Evolutionary conservation across 805 yeast species (phyloP), one percentile per base, ranked within the genome.

Genomic region (Ogataea thermomethanolica): DNA sequence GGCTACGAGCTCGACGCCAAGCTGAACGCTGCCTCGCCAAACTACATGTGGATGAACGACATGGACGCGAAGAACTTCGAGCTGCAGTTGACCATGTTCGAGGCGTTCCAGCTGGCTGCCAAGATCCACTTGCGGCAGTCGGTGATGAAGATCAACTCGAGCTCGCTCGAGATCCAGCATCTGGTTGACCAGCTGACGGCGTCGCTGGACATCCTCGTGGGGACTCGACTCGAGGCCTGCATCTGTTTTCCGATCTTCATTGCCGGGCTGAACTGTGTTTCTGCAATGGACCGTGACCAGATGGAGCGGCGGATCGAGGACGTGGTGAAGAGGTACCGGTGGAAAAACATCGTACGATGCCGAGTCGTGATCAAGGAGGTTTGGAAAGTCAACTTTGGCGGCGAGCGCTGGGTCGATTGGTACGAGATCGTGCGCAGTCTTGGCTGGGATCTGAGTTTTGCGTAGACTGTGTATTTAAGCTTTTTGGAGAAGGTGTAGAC

Each of bases 361-460:
- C 67, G 66, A 49, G 51, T 58, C 22, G 64, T 74, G 25, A 68
- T 73, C 55, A 73, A 67, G 39, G 62, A 62, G 43, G 70, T 74
- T n/a, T 75, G 80, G 81, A 58, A 57, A 39, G 44, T 51, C 28
- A 71, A 76, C 45, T 64, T 65, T 8, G 54, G 65, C 7, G 91
- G 93, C 0, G 71, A 75, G 20, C 67, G 64, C 39, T 79, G 75
- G 46, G 76, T 84, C 27, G 90, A 85, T 57, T 85, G 95, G 93
- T 76, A 77, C 54, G 74, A 69, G 25, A 71, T 83, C 32, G 78
- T 85, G 28, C 76, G 77, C 44, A 71, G 71, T 9, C 62, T 82
- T 35, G 86, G 84, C 2, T 84, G 93, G 91, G 86, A 84, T 55
- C 65, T 86, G 33, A 81, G 84, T 59, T 85, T 84, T 67, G 93